phyloP scores from a whole-genome alignment of 2,329 filamentous ascomycete genomes.

The Calonectria multiphialidica region DNA sequence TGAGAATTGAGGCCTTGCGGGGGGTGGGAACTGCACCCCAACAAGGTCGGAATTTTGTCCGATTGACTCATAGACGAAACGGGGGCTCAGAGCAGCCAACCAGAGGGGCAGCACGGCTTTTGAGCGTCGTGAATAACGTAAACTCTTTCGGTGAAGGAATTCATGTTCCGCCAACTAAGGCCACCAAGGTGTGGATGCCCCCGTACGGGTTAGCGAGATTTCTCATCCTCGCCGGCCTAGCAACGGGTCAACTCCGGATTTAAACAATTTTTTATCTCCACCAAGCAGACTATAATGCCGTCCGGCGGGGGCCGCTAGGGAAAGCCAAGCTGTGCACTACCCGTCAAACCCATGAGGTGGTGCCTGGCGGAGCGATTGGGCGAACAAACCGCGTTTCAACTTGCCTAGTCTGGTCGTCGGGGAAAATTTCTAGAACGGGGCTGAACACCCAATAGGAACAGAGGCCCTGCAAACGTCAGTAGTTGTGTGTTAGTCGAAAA shows the following conservation, averaged over 20 bases:
- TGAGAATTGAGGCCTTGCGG: slow-evolving; percentile 2
- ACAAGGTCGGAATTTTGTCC: background rate
- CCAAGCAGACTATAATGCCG: background rate
- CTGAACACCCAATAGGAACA: background rate
- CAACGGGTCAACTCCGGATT: slow-evolving; percentile 9
- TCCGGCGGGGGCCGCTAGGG: background rate
- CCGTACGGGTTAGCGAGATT: slow-evolving; percentile 7
- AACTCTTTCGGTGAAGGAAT: slow-evolving; percentile 10
- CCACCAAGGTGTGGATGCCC: slow-evolving; percentile 1
- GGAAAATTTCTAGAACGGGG: background rate
- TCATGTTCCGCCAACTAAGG: slow-evolving; percentile 4
- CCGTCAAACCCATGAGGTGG: background rate
- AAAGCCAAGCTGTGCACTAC: slow-evolving; percentile 3
- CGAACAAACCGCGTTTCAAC: background rate
- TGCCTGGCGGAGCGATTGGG: slow-evolving; percentile 4
- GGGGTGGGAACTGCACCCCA: slow-evolving; percentile 5
- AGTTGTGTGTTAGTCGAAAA: background rate
- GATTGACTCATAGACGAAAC: slow-evolving; percentile 7
- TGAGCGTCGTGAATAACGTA: background rate
- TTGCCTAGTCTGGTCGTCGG: background rate
- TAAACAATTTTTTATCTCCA: background rate
- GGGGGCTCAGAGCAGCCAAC: background rate
- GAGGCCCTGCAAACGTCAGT: background rate
- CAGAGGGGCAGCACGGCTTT: background rate
- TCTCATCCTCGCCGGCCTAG: background rate